A percentile compares a stretch with the other conserved stretches of the same genome.
Conservation (phyloP, 2,329 filamentous ascomycete species). For the Scorias spongiosa region DNA sequence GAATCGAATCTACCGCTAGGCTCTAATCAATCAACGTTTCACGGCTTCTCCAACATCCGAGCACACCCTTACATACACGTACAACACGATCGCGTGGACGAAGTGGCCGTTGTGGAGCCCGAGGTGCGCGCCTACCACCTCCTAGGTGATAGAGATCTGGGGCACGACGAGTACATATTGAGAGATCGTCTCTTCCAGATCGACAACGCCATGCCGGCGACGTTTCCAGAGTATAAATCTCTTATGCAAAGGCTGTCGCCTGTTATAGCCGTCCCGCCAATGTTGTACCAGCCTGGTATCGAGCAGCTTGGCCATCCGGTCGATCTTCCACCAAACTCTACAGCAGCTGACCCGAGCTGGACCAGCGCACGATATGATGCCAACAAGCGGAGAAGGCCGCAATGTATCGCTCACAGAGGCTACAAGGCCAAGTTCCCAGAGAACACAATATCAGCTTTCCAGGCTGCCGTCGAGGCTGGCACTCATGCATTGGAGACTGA, state of each 20-base stretch:
- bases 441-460: conserved; percentile 71
- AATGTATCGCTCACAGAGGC: conserved; percentile 64
- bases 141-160: no score
- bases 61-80: no score
- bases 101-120: no score
- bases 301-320: conserved; percentile 14
- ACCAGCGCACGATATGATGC: conserved; percentile 9
- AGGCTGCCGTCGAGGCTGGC: conserved; percentile 55
- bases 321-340: conserved; percentile 5
- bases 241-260: background rate
- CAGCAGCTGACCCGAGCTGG: conserved; percentile 9
- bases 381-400: conserved; percentile 35
- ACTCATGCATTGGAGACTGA: conserved; percentile 80
- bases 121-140: no score
- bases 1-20: no score
- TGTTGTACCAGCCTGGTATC: conserved; percentile 17
- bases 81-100: no score
- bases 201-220: no score
- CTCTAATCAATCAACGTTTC: no score
- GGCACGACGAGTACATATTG: no score
- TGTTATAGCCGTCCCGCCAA: conserved; percentile 9
- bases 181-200: no score
- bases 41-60: no score
- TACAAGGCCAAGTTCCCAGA: conserved; percentile 68
- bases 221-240: background rate